phyloP scores from a whole-genome alignment of 106 monocot genomes.

The Dendrobium chrysotoxum region DNA sequence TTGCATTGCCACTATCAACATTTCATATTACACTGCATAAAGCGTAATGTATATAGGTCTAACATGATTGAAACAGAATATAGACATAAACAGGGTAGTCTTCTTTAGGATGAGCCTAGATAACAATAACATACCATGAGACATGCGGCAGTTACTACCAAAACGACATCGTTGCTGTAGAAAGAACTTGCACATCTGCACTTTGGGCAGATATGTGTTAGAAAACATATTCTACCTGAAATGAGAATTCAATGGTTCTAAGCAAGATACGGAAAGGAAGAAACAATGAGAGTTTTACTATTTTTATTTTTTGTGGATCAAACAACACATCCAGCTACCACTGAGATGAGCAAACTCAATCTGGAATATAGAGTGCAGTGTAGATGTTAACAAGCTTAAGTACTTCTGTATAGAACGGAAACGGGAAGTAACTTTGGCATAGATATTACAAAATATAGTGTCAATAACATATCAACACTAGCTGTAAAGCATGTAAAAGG shows the following conservation, averaged over 20 bases:
- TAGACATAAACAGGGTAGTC: background rate
- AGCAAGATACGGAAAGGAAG: background rate
- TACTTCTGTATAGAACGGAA: background rate
- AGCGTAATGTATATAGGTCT: background rate
- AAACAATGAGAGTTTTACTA: background rate
- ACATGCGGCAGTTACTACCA: conserved; percentile 91
- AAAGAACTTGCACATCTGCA: conserved; percentile 99
- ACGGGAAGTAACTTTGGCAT: background rate
- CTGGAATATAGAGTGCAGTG: background rate
- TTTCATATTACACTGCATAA: background rate
- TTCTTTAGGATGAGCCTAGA: conserved; percentile 11
- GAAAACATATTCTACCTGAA: conserved; percentile 16
- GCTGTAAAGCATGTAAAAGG: too few species aligned
- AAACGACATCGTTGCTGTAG: conserved; percentile 94
- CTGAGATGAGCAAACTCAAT: background rate
- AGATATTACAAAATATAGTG: background rate
- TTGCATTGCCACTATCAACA: background rate
- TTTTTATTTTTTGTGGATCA: background rate
- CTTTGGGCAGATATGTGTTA: conserved; percentile 56
- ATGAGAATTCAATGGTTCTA: background rate
- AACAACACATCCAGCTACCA: background rate
- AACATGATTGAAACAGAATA: background rate
- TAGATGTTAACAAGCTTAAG: background rate
- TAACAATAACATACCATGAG: conserved; percentile 83
- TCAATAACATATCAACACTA: too few species aligned